Conservation (phyloP, 306 rosid genomes). For the Acacia confusa region DNA sequence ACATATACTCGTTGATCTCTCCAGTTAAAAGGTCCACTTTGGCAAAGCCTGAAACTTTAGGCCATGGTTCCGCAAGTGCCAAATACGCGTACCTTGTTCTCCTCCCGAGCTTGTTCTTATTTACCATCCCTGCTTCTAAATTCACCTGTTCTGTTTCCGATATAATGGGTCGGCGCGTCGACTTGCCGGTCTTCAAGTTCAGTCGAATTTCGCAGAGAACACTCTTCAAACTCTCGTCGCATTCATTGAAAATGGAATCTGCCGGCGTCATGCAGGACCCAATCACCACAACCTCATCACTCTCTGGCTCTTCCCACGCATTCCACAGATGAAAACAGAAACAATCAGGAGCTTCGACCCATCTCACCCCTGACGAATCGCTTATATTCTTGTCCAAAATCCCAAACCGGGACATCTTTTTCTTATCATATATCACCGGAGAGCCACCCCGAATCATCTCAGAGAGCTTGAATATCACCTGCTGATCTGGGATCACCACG, state of each 20-base stretch:
- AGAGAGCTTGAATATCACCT: constrained; percentile 72
- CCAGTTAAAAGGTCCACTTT: constrained; percentile 75
- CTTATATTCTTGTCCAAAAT: constrained; percentile 62
- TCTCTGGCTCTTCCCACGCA: constrained; percentile 82
- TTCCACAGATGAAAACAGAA: constrained; percentile 97
- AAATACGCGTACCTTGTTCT: constrained; percentile 71
- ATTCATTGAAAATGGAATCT: constrained; percentile 89
- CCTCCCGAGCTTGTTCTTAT: constrained; percentile 68
- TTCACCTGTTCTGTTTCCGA: constrained; percentile 58
- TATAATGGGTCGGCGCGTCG: constrained; percentile 61
- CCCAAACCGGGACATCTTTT: constrained; percentile 69
- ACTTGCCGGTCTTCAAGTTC: constrained; percentile 64
- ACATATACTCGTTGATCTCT: constrained; percentile 48
- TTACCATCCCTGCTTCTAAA: constrained; percentile 96
- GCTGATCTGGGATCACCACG: constrained; percentile 87
- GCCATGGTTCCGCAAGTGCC: constrained; percentile 96
- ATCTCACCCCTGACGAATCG: constrained; percentile 40
- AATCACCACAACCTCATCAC: constrained; percentile 71
- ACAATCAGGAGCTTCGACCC: constrained; percentile 89
- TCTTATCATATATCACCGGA: constrained; percentile 71
- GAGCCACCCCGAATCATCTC: constrained; percentile 91
- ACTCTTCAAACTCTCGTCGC: constrained; percentile 71
- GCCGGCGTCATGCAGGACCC: constrained; percentile 98
- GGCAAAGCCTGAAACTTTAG: constrained; percentile 88
- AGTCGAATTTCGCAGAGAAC: constrained; percentile 78